Evolutionary conservation across 306 rosid genomes (phyloP), one percentile per base, ranked within the genome.

Genomic region (Trifolium dubium): DNA sequence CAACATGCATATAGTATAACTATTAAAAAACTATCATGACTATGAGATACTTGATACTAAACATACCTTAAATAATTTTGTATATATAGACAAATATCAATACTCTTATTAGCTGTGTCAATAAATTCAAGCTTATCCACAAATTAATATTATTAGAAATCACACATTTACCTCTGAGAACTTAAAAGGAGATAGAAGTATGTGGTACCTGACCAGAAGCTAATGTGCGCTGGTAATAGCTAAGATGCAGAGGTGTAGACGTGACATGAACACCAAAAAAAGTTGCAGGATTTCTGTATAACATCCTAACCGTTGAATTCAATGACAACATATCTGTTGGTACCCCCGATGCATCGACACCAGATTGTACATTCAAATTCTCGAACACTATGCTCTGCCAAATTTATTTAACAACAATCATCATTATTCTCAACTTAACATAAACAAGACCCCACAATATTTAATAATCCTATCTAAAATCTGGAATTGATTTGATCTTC

Each of bases 251-350:
- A 6, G 95, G 97, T 2, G 90, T 88, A 0, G 90, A 83, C 40
- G 86, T 87, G 88, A 91, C 98, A 58, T 94, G 98, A 73, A 89
- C 88, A 32, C 96, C 96, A 81, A 91, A 94, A 76, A 94, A 94
- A 3, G 97, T 88, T 14, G 83, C 96, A 0, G 91, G 92, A 66
- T 94, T 94, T 58, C 67, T 84, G 82, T 88, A 94, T 6, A 59
- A 23, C 10, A 94, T 87, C 84, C 76, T 86, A 23, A 94, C 96
- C 86, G 97, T 94, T 39, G 98, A 89, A 59, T 94, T 94, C 79
- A 94, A 14, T 47, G 97, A 76, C 60, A 94, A 71, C 96, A 94
- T 83, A 64, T 94, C 94, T 3, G 98, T 94, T 51, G 92, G 62
- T 1, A 94, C 96, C 3, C 98, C 98, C 0, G 82, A 81, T 4